Evolutionary conservation across 345 rosid species (phyloP).

Genomic region (Populus euphratica): DNA sequence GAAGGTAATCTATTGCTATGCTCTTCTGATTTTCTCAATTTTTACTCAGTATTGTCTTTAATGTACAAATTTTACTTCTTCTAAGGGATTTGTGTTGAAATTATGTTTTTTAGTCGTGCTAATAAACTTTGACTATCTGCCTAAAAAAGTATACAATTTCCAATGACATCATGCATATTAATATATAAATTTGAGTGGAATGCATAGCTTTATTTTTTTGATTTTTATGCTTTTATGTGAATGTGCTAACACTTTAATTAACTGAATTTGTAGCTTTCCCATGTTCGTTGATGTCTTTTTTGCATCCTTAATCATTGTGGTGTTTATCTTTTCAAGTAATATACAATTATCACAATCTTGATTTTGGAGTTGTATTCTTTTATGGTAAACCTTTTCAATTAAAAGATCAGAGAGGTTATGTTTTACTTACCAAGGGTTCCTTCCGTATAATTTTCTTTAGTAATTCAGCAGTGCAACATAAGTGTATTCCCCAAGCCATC

Average conservation of each 20-base stretch:
- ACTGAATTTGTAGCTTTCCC: background rate
- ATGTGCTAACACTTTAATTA: background rate
- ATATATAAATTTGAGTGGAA: background rate
- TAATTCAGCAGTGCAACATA: conserved; percentile 96
- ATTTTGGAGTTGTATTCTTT: conserved; percentile 59
- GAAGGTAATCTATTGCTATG: conserved; percentile 56
- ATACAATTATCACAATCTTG: conserved; percentile 41
- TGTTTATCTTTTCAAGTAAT: conserved; percentile 48
- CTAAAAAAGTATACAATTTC: too few relatives aligned
- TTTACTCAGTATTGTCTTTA: background rate
- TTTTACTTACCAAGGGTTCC: conserved; percentile 78
- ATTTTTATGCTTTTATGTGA: background rate
- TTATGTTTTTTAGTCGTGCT: background rate
- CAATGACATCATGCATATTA: too few relatives aligned
- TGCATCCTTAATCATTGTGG: background rate
- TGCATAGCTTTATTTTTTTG: background rate
- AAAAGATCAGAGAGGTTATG: conserved; percentile 58
- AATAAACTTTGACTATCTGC: too few relatives aligned
- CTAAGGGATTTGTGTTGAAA: background rate
- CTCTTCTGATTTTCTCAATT: background rate
- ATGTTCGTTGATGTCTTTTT: background rate
- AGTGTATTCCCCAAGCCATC: conserved; percentile 98
- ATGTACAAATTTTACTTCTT: background rate
- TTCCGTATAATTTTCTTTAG: conserved; percentile 73
- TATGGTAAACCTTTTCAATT: conserved; percentile 59